A percentile compares a stretch with the other conserved stretches of the same genome.
These are phyloP conservation scores for Sonneratia alba DNA, from an alignment of 345 rosid genomes.

Conservation along the genomic window DNA sequence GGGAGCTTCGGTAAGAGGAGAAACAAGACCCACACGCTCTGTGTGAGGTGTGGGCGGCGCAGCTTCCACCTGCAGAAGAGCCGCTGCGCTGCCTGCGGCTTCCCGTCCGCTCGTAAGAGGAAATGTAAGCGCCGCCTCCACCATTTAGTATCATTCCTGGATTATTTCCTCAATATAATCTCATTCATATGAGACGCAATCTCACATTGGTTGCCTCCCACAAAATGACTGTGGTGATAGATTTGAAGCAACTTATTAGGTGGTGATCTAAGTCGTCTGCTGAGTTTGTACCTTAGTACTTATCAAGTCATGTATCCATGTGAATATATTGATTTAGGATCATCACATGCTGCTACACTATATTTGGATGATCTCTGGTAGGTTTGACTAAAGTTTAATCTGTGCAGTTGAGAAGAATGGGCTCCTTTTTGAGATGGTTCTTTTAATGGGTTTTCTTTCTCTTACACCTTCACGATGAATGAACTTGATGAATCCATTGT, in stretches of 20 bases:
- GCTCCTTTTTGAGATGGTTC: neutral
- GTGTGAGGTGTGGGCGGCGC: slow-evolving; percentile 54
- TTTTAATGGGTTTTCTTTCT: neutral
- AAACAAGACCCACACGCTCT: slow-evolving; percentile 53
- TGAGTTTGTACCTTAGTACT: neutral
- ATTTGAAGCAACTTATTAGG: neutral
- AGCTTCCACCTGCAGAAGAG: slow-evolving; percentile 56
- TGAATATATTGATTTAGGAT: too few species aligned
- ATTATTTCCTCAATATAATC: neutral
- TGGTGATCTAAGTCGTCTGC: neutral
- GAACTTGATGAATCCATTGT: too few species aligned
- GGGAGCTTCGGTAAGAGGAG: slow-evolving; percentile 53
- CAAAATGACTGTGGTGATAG: neutral
- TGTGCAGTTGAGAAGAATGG: neutral
- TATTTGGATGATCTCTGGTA: neutral
- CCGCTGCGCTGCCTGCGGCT: slow-evolving; percentile 42
- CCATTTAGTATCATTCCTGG: too few species aligned
- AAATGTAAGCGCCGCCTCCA: slow-evolving; percentile 20
- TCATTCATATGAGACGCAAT: neutral
- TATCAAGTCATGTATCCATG: neutral
- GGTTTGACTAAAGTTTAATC: neutral
- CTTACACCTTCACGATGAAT: too few species aligned
- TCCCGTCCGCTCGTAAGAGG: slow-evolving; percentile 45
- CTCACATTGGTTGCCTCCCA: neutral
- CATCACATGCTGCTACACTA: too few species aligned